Evolutionary conservation across 768 basidiomycete genomes (phyloP).

Genomic region (Naganishia vaughanmartiniae): DNA sequence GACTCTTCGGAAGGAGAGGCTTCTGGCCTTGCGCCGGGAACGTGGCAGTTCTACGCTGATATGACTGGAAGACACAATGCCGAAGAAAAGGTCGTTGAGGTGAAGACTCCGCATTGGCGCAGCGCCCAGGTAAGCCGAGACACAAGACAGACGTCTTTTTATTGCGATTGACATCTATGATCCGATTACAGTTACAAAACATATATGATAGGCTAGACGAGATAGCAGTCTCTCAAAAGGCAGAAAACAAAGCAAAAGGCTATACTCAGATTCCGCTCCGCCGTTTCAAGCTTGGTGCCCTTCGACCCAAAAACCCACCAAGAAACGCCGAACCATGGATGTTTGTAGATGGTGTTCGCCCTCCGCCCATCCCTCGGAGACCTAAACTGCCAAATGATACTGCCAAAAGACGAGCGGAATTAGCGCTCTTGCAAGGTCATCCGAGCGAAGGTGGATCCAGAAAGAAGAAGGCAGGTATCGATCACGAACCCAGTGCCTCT

Average conservation of each 20-base stretch:
- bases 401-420: constrained; percentile 9
- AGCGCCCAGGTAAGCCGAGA: constrained; percentile 39
- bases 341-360: constrained; percentile 23
- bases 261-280: constrained; percentile 42
- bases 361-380: constrained; percentile 5
- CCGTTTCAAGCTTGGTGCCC: constrained; percentile 37
- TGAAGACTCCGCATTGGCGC: constrained; percentile 49
- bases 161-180: background rate
- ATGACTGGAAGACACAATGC: constrained; percentile 36
- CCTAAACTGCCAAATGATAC: constrained; percentile 14
- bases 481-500: background rate
- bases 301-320: constrained; percentile 27
- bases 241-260: constrained; percentile 31
- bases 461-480: background rate
- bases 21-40: constrained; percentile 25
- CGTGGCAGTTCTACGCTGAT: constrained; percentile 30
- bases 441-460: background rate
- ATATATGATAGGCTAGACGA: constrained; percentile 40
- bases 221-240: constrained; percentile 30
- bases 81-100: constrained; percentile 48
- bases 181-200: constrained; percentile 35
- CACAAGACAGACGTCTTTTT: no score
- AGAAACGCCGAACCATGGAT: constrained; percentile 27
- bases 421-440: background rate
- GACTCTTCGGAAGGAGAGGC: constrained; percentile 47